These are phyloP conservation scores for Thymus mandschuricus DNA, from an alignment of 257 asterid species.

Conservation along the genomic window DNA sequence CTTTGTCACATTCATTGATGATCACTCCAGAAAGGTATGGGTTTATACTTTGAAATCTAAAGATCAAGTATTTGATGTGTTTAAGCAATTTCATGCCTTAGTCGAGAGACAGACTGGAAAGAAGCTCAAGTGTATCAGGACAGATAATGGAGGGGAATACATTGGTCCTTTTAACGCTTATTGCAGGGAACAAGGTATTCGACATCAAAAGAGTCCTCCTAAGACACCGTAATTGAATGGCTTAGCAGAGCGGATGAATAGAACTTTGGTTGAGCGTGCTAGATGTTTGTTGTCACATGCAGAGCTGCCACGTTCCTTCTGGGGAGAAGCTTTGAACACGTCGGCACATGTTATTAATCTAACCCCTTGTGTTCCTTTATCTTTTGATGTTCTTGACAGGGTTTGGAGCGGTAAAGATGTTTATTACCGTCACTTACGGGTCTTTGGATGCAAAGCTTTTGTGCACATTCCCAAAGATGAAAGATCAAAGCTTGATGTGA, in stretches of 20 bases:
- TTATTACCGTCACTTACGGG: not conserved
- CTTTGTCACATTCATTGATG: too few relatives aligned
- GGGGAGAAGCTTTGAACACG: slow-evolving; percentile 13
- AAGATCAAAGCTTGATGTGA: slow-evolving; percentile 22
- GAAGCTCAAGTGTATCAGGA: slow-evolving; percentile 21
- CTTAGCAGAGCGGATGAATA: too few relatives aligned
- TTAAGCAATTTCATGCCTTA: slow-evolving; percentile 14
- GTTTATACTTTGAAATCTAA: too few relatives aligned
- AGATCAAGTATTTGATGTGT: slow-evolving; percentile 9
- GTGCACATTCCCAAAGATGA: slow-evolving; percentile 28
- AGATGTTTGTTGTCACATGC: too few relatives aligned
- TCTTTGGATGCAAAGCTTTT: slow-evolving; percentile 24
- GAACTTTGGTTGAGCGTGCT: too few relatives aligned
- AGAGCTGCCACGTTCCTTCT: not conserved
- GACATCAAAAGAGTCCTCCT: too few relatives aligned
- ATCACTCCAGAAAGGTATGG: too few relatives aligned
- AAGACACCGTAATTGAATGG: too few relatives aligned
- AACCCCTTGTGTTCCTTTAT: not conserved
- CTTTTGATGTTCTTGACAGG: slow-evolving; percentile 6
- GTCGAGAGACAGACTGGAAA: slow-evolving; percentile 14
- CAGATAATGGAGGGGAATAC: slow-evolving; percentile 27
- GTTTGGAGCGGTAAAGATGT: not conserved
- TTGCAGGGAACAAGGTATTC: too few relatives aligned
- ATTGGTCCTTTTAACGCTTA: slow-evolving; percentile 18
- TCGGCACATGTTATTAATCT: slow-evolving; percentile 17